These are phyloP conservation scores for Hirsutella rhossiliensis DNA, from an alignment of 2,329 filamentous ascomycete species.

Conservation along the genomic window DNA sequence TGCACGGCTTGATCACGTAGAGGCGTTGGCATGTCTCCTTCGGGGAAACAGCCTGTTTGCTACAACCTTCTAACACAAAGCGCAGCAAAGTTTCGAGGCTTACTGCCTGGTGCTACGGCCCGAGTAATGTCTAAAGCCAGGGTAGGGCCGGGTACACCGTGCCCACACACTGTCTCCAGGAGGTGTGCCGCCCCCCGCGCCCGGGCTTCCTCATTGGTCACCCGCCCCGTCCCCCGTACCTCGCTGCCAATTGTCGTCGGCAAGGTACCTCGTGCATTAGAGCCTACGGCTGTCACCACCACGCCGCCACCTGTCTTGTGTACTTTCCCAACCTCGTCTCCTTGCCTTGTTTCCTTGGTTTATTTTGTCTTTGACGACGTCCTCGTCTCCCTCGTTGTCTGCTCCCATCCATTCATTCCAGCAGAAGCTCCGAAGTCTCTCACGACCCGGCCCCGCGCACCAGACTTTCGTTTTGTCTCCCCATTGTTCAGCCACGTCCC, in stretches of 20 bases:
- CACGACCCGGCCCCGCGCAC: not conserved
- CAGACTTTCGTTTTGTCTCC: not conserved
- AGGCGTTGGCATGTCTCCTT: too few relatives aligned
- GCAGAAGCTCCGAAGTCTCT: not conserved
- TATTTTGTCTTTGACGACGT: not conserved
- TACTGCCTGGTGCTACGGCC: not conserved
- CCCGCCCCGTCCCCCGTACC: not conserved
- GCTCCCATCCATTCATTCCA: not conserved
- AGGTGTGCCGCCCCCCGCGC: not conserved
- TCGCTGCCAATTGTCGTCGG: not conserved
- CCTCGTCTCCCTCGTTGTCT: not conserved
- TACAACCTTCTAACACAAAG: not conserved
- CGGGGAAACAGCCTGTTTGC: too few relatives aligned
- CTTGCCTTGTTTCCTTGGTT: not conserved
- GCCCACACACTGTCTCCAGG: not conserved
- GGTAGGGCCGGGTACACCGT: not conserved
- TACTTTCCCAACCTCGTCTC: constrained; percentile 1
- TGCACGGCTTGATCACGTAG: too few relatives aligned
- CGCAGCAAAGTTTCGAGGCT: not conserved
- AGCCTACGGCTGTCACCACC: not conserved
- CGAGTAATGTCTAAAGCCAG: not conserved
- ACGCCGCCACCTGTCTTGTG: not conserved
- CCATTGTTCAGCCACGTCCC: not conserved
- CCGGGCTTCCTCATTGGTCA: not conserved
- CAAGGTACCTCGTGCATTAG: not conserved